Percentiles rank a stretch among this genome's conserved stretches.
phyloP scores from a whole-genome alignment of 768 basidiomycete species.

The Sporobolomyces phaffii region DNA sequence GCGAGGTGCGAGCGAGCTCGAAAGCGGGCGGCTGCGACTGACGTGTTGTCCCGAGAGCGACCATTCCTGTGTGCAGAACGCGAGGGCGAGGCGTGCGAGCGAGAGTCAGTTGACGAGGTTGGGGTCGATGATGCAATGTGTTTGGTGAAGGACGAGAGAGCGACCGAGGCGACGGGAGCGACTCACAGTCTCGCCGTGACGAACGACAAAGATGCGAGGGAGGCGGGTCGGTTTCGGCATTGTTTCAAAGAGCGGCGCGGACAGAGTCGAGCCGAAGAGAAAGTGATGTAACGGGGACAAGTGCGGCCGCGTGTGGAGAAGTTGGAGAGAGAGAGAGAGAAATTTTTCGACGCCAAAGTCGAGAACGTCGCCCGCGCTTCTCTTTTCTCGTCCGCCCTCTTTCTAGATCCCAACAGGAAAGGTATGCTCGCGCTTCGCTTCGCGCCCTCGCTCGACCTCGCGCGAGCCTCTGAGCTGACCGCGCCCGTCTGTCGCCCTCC shows the following conservation, averaged over 20 bases:
- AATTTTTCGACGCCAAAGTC: not conserved
- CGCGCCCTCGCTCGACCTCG: not conserved
- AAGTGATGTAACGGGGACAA: not conserved
- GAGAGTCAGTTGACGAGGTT: not conserved
- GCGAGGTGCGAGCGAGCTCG: not conserved
- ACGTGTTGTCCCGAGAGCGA: constrained; percentile 38
- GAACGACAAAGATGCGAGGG: constrained; percentile 70
- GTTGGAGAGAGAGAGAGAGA: not conserved
- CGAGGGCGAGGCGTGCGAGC: constrained; percentile 6
- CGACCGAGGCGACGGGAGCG: constrained; percentile 50
- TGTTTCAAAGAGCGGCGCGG: no score
- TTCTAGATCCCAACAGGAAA: constrained; percentile 18
- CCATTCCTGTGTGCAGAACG: not conserved
- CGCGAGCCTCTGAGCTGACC: not conserved
- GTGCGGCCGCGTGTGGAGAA: not conserved
- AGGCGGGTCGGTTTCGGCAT: not conserved
- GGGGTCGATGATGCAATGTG: constrained; percentile 6
- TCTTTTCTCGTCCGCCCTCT: constrained; percentile 3
- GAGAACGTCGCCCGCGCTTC: not conserved
- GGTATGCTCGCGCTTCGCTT: not conserved
- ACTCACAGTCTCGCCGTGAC: constrained; percentile 92
- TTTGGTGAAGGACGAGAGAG: constrained; percentile 39
- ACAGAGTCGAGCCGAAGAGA: not conserved
- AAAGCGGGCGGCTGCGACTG: constrained; percentile 7
- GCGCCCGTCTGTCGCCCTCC: not conserved